Conservation (phyloP, 192 early-diverging fungal genomes). For the Funneliformis geosporum region DNA sequence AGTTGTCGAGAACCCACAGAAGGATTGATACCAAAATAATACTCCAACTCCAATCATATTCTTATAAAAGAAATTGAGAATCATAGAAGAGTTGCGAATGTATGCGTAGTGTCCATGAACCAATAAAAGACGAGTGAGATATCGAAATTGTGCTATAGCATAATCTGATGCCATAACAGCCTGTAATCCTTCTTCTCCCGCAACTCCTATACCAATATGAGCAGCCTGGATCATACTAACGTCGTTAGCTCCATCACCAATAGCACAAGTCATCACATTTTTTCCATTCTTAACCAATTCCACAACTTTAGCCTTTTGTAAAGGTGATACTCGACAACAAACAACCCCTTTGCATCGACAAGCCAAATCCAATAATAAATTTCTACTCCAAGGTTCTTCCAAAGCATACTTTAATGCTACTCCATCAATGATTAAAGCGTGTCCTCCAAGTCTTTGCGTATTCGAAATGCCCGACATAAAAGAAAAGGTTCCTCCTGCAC, state of each 20-base stretch:
- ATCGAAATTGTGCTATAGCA: conserved; percentile 73
- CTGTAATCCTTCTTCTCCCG: conserved; percentile 77
- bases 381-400: conserved; percentile 44
- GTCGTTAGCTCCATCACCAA: conserved; percentile 86
- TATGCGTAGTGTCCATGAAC: conserved; percentile 76
- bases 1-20: conserved; percentile 73
- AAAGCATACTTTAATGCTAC: conserved; percentile 60
- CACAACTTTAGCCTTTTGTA: conserved; percentile 78
- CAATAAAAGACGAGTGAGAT: conserved; percentile 60
- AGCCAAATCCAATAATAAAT: conserved; percentile 53
- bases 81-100: conserved; percentile 57
- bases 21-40: conserved; percentile 80
- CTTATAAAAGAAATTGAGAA: conserved; percentile 74
- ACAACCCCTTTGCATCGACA: conserved; percentile 66
- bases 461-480: conserved; percentile 22
- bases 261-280: conserved; percentile 68
- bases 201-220: conserved; percentile 74
- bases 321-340: conserved; percentile 76
- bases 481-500: conserved; percentile 13
- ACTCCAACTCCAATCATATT: conserved; percentile 71
- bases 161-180: conserved; percentile 77
- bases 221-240: conserved; percentile 83
- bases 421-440: conserved; percentile 74
- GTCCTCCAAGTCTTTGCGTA: conserved; percentile 2
- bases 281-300: conserved; percentile 65